These are phyloP conservation scores for Microbotryum intermedium DNA, from an alignment of 1,284 basidiomycete species.

Conservation along the genomic window DNA sequence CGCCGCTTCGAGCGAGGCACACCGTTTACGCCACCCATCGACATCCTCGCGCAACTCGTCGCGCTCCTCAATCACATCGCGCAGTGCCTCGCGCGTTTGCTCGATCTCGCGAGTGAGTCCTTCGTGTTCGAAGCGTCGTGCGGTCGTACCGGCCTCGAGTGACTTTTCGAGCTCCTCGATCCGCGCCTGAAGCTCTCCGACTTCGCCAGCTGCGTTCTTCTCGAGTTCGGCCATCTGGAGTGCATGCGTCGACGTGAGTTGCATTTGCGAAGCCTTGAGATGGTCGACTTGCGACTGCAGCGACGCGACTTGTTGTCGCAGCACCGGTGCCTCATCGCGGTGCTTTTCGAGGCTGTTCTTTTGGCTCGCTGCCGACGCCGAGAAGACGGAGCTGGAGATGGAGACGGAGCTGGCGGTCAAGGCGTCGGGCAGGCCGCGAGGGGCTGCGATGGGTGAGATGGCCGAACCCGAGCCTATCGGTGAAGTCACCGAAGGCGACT, in stretches of 20 bases:
- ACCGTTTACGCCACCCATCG: conserved; percentile 32
- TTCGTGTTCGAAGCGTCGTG: conserved; percentile 26
- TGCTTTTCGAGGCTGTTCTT: too few relatives aligned
- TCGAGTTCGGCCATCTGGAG: conserved; percentile 27
- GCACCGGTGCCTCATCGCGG: background rate
- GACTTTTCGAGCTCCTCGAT: conserved; percentile 24
- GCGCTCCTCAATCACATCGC: conserved; percentile 30
- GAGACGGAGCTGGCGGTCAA: background rate
- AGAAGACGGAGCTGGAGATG: too few relatives aligned
- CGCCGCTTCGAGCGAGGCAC: conserved; percentile 26
- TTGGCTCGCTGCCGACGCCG: too few relatives aligned
- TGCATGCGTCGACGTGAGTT: conserved; percentile 18
- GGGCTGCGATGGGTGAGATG: background rate
- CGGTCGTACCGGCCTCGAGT: conserved; percentile 19
- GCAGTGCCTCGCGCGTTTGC: conserved; percentile 27
- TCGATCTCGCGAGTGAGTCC: conserved; percentile 25
- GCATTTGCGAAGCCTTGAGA: conserved; percentile 9
- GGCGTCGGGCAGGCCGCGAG: background rate
- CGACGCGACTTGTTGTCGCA: conserved; percentile 11
- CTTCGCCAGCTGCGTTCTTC: conserved; percentile 21
- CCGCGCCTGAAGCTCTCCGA: conserved; percentile 12
- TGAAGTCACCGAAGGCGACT: background rate
- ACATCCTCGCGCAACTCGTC: conserved; percentile 33
- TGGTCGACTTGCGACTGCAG: conserved; percentile 24
- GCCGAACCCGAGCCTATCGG: background rate